Evolutionary conservation across 2,329 filamentous ascomycete genomes (phyloP).

Genomic region (Karstenula rhodostoma): DNA sequence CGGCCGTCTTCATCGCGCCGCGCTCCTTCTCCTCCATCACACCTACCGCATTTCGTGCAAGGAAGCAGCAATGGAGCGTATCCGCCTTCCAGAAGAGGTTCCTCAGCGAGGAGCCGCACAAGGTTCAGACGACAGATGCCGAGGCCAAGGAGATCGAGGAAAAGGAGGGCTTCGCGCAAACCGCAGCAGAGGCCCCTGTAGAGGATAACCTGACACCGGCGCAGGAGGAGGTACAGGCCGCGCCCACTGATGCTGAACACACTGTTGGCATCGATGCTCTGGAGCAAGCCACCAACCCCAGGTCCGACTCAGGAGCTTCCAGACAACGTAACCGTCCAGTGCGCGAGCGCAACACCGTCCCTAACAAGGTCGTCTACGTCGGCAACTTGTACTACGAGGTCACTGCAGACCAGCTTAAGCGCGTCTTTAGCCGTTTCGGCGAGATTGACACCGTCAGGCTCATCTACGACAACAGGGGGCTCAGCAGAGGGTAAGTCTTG

Average conservation of each 20-base stretch:
- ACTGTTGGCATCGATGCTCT: conserved; percentile 39
- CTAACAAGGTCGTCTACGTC: conserved; percentile 63
- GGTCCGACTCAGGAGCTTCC: background rate
- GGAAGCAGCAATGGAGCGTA: conserved; percentile 51
- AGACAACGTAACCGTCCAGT: background rate
- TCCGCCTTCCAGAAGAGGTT: conserved; percentile 57
- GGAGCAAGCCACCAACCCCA: conserved; percentile 17
- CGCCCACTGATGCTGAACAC: conserved; percentile 35
- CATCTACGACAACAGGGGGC: conserved; percentile 67
- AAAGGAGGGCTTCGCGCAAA: conserved; percentile 45
- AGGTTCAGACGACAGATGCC: conserved; percentile 47
- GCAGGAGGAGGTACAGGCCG: conserved; percentile 35
- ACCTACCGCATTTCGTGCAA: conserved; percentile 39
- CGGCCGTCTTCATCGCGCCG: conserved; percentile 53
- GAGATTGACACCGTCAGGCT: conserved; percentile 62
- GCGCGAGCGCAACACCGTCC: conserved; percentile 20
- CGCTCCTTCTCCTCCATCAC: conserved; percentile 47
- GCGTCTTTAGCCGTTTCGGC: conserved; percentile 68
- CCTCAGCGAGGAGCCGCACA: conserved; percentile 56
- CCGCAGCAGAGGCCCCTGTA: conserved; percentile 44
- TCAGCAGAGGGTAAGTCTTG: conserved; percentile 72
- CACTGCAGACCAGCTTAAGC: conserved; percentile 65
- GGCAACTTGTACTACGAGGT: conserved; percentile 77
- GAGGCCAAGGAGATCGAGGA: conserved; percentile 35
- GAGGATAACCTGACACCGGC: conserved; percentile 44